Evolutionary conservation across 1,139 yeast genomes (phyloP), one percentile per base, ranked within the genome.

Genomic region (Pichia sp.): DNA sequence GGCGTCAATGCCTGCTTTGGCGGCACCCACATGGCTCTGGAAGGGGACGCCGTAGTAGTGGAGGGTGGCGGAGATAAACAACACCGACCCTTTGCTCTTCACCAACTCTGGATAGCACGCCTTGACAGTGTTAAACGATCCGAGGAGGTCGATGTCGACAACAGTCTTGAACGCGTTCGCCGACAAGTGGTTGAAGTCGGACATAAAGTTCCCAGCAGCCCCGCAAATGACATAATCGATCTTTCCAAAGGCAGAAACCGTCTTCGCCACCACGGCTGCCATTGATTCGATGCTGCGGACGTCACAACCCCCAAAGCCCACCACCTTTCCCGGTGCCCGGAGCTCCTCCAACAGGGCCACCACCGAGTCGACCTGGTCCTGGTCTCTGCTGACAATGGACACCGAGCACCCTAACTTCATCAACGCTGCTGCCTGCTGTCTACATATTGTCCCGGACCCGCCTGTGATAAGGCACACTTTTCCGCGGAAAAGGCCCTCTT

Each of bases 1-100:
- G 0, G 96, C 95, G 67, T 90, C 97, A 40, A 90, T 81, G 23
- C 96, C 97, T 1, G 97, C 96, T 72, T 90, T 90, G 6, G 97
- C 97, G 0, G 97, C 96, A 1, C 90, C 87, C 1, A 89, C 96
- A 62, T 90, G 97, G 6, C 81, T 67, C 71, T 90, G 97, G 72
- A 86, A 82, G 7, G 96, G 96, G 8, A 87, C 81, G 19, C 97
- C 97, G 63, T 85, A 81, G 70, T 87, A 88, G 70, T 90, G 97
- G 55, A 90, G 75, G 0, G 97, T 90, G 1, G 97, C 95, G 53
- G 90, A 81, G 15, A 90, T 87, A 64, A 90, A 89, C 8, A 90
- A 62, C n/a, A 88, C 76, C 8, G 67, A 62, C 16, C 97, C 97
- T 69, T 81, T 82, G 62, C 79, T 80, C 67, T 78, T 75, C 47